Base-by-base conservation (phyloP, 1,139 yeast species). In the Candida sojae region DNA sequence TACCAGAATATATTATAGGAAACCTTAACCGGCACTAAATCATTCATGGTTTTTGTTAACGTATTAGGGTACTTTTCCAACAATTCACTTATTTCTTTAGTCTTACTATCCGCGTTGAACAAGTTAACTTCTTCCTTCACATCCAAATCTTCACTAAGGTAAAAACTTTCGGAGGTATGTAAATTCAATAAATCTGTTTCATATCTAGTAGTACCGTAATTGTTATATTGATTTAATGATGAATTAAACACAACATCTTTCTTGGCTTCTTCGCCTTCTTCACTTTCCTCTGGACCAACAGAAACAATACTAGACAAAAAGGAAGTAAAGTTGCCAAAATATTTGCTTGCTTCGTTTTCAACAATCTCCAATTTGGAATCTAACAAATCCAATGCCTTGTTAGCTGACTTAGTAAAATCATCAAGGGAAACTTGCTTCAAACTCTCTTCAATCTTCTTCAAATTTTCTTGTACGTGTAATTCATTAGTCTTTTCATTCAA, bases 1-100 rank as follows among this genome's bases (percentile, higher is more conserved):
- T 73, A 70, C 98, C 98, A 92, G 63, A 92, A 92, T 41, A 72
- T 71, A 30, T 76, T 71, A 56, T 83, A 86, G 1, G 82, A 59
- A 12, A 89, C 69, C 53, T 77, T 65, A 2, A 75, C 80, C 0
- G 96, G 96, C 1, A 89, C 96, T 10, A 91, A 62, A 17, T 73
- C 71, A 48, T 83, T 82, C 83, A 83, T 83, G 42, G 88, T 66
- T 37, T 70, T 70, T 31, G 77, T 70, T 53, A 91, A 75, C 13
- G 84, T 78, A 13, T 60, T 57, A 3, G 82, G 77, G 55, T 83
- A 79, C 49, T 70, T 63, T 34, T 57, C 70, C 47, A 88, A 68
- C 30, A 82, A 71, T 0, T 56, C 61, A 2, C 83, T 61, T 45
- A 86, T 84, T 42, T 76, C 79, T 1, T 69, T 72, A 1, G 90